A percentile compares a stretch with the other conserved stretches of the same genome.
These are phyloP conservation scores for Rhododendron williamsianum DNA, from an alignment of 148 eudicot genomes.

Conservation along the genomic window DNA sequence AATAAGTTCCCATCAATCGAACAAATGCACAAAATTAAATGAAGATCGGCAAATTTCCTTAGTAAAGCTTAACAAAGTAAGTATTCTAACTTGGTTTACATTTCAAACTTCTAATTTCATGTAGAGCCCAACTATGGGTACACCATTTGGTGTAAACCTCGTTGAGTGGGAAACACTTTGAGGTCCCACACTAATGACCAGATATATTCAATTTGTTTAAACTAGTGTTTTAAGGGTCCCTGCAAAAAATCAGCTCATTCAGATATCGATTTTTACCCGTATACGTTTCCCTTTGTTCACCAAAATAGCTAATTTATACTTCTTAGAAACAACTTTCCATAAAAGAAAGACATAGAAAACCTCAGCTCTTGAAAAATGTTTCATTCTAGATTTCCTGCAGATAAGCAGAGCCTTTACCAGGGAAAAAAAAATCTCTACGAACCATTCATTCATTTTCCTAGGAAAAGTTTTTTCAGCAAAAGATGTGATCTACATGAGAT, in stretches of 20 bases:
- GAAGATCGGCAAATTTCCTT: neutral
- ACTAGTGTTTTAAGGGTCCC: neutral
- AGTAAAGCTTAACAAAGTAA: neutral
- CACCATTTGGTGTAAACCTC: neutral
- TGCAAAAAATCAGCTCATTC: neutral
- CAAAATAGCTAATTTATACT: neutral
- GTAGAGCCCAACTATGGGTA: neutral
- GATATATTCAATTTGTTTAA: neutral
- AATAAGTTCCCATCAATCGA: neutral
- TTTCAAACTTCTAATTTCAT: neutral
- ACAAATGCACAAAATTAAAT: neutral
- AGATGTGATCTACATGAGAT: neutral
- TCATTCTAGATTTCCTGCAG: neutral
- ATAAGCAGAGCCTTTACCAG: neutral
- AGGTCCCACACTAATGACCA: neutral
- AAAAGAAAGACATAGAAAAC: neutral
- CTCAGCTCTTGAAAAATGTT: neutral
- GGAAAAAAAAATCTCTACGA: neutral
- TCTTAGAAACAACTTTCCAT: neutral
- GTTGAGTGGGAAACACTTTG: neutral
- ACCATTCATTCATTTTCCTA: neutral
- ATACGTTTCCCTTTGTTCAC: neutral
- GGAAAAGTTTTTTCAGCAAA: neutral
- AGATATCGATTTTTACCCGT: neutral
- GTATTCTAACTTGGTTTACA: neutral